A percentile compares a stretch with the other conserved stretches of the same genome.
These are phyloP conservation scores for Gillenia trifoliata DNA, from an alignment of 306 rosid species.

Conservation along the genomic window DNA sequence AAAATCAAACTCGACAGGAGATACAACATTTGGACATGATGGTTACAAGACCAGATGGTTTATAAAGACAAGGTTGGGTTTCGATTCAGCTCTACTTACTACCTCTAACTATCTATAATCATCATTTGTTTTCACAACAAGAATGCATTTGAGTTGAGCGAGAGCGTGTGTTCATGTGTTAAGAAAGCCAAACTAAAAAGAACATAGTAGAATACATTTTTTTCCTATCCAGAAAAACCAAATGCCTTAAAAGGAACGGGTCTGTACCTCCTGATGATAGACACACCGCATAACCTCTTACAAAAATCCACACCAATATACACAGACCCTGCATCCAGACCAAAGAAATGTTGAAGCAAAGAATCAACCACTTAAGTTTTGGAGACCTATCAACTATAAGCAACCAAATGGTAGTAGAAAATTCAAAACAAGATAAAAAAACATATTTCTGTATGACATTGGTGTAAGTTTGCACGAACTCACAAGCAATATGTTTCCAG, in stretches of 20 bases:
- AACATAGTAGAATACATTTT: not conserved
- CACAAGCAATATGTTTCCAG: not conserved
- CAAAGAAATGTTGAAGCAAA: constrained; percentile 1
- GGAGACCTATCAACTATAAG: not conserved
- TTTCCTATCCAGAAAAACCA: not conserved
- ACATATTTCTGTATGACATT: not conserved
- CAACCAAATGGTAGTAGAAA: not conserved
- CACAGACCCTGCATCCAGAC: constrained; percentile 63
- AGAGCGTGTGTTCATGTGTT: not conserved
- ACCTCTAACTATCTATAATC: not conserved
- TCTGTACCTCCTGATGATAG: constrained; percentile 85
- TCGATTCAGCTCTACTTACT: not conserved
- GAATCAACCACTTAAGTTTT: not conserved
- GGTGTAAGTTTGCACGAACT: not conserved
- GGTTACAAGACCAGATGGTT: not conserved
- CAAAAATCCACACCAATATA: constrained; percentile 97
- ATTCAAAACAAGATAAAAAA: not conserved
- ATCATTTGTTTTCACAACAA: not conserved
- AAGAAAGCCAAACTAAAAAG: not conserved
- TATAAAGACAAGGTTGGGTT: not conserved
- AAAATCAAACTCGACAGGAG: not conserved
- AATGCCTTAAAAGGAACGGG: constrained; percentile 14
- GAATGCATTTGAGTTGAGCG: not conserved
- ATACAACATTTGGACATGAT: not conserved
- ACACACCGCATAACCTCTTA: constrained; percentile 95